Evolutionary conservation across 2,329 filamentous ascomycete species (phyloP).

Genomic region (Diaporthe sp.): DNA sequence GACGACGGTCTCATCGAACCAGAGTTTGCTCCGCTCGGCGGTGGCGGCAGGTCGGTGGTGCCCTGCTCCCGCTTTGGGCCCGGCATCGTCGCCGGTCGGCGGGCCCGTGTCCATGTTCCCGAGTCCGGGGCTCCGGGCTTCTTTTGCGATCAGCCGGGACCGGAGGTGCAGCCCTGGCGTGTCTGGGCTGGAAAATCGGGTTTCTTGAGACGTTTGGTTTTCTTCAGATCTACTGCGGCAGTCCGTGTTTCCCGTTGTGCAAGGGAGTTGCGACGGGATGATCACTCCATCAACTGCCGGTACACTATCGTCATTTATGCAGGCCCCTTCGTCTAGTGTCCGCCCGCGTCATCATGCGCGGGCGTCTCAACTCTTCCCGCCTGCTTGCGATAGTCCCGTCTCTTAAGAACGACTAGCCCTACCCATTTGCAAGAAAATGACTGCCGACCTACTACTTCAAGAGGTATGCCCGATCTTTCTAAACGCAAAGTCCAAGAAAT

Average conservation of each 20-base stretch:
- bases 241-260: slow-evolving; percentile 24
- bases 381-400: not conserved
- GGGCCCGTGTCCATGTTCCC: not conserved
- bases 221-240: not conserved
- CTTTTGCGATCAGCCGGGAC: slow-evolving; percentile 1
- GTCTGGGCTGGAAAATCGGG: not conserved
- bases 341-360: not conserved
- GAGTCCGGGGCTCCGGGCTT: not conserved
- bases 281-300: slow-evolving; percentile 17
- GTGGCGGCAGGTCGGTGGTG: not conserved
- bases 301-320: not conserved
- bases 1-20: slow-evolving; percentile 34
- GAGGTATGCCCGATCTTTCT: not conserved
- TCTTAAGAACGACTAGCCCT: not conserved
- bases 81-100: not conserved
- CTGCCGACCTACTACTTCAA: not conserved
- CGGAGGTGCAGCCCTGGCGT: not conserved
- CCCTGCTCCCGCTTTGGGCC: not conserved
- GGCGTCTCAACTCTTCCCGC: not conserved
- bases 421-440: not conserved
- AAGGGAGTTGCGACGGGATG: slow-evolving; percentile 12
- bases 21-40: slow-evolving; percentile 29
- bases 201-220: slow-evolving; percentile 1
- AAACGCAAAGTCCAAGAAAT: not conserved
- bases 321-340: not conserved